Evolutionary conservation across 2,329 filamentous ascomycete genomes (phyloP).

Genomic region (Fusarium sp.): DNA sequence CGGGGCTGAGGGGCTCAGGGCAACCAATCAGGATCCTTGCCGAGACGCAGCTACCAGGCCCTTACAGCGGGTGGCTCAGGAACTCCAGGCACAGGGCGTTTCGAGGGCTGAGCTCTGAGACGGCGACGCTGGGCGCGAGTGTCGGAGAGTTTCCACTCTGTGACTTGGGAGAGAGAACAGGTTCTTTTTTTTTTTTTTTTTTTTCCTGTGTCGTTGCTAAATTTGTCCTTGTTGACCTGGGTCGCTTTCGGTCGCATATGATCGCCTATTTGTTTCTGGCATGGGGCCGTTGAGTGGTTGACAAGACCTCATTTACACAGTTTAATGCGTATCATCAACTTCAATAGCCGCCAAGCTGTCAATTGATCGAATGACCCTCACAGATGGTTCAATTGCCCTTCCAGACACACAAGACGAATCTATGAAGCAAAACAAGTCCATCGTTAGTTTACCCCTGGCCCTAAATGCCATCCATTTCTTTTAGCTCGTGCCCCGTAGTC

Average conservation of each 20-base stretch:
- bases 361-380: neutral
- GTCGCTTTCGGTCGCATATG: neutral
- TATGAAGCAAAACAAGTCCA: neutral
- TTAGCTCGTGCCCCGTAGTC: constrained; percentile 5
- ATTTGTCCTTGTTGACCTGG: neutral
- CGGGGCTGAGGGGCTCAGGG: constrained; percentile 1
- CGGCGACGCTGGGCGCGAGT: constrained; percentile 29
- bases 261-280: neutral
- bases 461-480: neutral
- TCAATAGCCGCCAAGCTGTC: neutral
- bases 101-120: constrained; percentile 41
- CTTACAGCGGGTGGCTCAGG: constrained; percentile 24
- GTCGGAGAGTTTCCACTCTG: constrained; percentile 26
- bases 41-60: constrained; percentile 3
- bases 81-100: constrained; percentile 38
- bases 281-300: neutral
- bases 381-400: neutral
- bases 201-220: neutral
- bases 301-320: neutral
- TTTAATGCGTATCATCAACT: neutral
- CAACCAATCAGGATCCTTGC: constrained; percentile 33
- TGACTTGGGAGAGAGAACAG: constrained; percentile 1
- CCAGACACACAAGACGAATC: neutral
- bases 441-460: neutral
- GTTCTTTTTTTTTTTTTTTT: neutral